Evolutionary conservation across 148 eudicot species (phyloP).

Genomic region (Rhododendron kiyosumense): DNA sequence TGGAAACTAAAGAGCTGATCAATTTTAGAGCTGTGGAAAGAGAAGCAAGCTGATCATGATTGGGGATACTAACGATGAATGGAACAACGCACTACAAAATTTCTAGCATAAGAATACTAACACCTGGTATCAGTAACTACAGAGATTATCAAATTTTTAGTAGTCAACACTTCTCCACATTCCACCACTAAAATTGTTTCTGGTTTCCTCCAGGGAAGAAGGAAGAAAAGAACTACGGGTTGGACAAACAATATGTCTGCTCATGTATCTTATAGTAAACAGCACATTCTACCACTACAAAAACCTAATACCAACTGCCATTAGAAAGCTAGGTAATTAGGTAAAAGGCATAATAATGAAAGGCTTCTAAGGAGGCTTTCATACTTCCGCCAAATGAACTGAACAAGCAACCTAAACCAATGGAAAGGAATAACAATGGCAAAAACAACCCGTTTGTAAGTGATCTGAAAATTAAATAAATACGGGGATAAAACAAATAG

Average conservation of each 20-base stretch:
- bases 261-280: not conserved
- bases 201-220: not conserved
- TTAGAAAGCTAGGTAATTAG: not conserved
- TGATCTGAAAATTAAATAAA: not conserved
- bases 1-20: not conserved
- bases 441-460: not conserved
- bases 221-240: not conserved
- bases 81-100: not conserved
- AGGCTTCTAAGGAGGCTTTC: not conserved
- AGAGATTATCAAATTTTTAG: not conserved
- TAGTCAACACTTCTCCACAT: not conserved
- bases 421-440: not conserved
- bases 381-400: not conserved
- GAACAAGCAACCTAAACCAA: not conserved
- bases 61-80: not conserved
- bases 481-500: not conserved
- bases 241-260: not conserved
- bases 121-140: not conserved
- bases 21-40: not conserved
- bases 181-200: not conserved
- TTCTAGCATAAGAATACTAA: not conserved
- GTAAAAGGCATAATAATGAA: not conserved
- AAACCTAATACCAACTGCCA: not conserved
- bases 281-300: not conserved
- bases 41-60: not conserved